Base-by-base conservation (phyloP, 2,329 filamentous ascomycete species). In the Claviceps sp. region DNA sequence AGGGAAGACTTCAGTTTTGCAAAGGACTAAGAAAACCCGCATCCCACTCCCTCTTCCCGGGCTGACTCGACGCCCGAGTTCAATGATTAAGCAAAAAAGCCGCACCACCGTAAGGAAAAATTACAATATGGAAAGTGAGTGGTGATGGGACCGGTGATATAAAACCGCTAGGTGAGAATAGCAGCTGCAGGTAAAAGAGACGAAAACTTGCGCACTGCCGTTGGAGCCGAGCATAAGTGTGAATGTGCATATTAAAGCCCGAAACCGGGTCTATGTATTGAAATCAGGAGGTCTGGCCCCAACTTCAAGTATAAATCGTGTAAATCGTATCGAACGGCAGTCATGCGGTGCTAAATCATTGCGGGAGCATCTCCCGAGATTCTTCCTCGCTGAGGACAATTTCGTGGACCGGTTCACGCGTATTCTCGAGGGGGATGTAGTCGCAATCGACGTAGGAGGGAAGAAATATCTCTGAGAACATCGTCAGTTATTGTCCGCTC, bases 311-410 rank as follows among this genome's bases (percentile, higher is more conserved):
- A 45, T 47, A 46, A 45, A 45, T 42, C 49, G 53, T 49, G 20
- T 45, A 50, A 55, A 37, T 39, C 40, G 43, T 9, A 42, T 34
- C 29, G 29, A 34, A 34, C 29, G 29, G 29, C 29, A 34, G 29
- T 34, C 9, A 11, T 11, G 9, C 29, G 29, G 39, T 48, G 20
- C 23, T 37, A 39, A 47, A n/a, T 51, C 67, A 83, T 69, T 82
- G 76, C 5, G 84, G 84, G 47, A 86, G 72, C 71, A 87, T 80
- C 57, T 75, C 72, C 59, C 79, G 79, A 52, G 80, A 75, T 69
- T 91, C 86, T 66, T 90, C 86, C 56, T 91, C 86, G 59, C 78
- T 88, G 52, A 91, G 72, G 52, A 79, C 72, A 58, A 91, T 89
- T 63, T 91, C 86, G 67, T 86, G 74, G 48, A 91, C 84, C 1